These are phyloP conservation scores for Calonectria leucothoes DNA, from an alignment of 2,329 filamentous ascomycete genomes.

Conservation along the genomic window DNA sequence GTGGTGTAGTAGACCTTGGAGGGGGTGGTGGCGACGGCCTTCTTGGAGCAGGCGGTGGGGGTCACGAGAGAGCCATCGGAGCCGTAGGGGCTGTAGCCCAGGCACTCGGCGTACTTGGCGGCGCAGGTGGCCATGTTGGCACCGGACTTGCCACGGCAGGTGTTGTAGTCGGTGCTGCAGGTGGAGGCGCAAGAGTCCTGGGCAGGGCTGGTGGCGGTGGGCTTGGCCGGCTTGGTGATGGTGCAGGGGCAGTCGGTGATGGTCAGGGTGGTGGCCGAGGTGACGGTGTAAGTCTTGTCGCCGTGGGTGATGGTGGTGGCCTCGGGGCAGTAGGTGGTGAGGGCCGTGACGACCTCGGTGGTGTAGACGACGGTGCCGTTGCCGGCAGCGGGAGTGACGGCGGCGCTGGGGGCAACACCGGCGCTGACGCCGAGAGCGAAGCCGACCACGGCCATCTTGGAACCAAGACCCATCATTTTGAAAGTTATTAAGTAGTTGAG, in stretches of 20 bases:
- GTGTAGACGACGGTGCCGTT: conserved; percentile 64
- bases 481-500: neutral
- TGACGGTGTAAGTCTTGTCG: conserved; percentile 76
- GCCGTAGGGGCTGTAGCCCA: conserved; percentile 44
- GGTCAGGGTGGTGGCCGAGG: conserved; percentile 75
- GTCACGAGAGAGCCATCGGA: conserved; percentile 64
- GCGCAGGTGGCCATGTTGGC: conserved; percentile 2
- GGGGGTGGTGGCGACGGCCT: conserved; percentile 37
- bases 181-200: neutral
- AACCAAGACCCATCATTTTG: neutral
- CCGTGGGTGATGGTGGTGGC: conserved; percentile 73
- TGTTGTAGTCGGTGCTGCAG: neutral
- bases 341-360: conserved; percentile 74
- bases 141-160: neutral
- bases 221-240: conserved; percentile 67
- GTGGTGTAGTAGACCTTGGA: conserved; percentile 51
- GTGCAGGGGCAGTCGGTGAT: conserved; percentile 80
- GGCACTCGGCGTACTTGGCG: neutral
- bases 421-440: neutral
- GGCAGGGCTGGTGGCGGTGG: conserved; percentile 53
- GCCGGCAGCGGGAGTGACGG: conserved; percentile 54
- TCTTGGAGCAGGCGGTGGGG: conserved; percentile 1
- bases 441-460: neutral
- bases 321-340: conserved; percentile 79
- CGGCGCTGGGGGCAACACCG: conserved; percentile 43